Conservation (phyloP, 2,329 filamentous ascomycete species). For the Pseudocercospora fuligena region DNA sequence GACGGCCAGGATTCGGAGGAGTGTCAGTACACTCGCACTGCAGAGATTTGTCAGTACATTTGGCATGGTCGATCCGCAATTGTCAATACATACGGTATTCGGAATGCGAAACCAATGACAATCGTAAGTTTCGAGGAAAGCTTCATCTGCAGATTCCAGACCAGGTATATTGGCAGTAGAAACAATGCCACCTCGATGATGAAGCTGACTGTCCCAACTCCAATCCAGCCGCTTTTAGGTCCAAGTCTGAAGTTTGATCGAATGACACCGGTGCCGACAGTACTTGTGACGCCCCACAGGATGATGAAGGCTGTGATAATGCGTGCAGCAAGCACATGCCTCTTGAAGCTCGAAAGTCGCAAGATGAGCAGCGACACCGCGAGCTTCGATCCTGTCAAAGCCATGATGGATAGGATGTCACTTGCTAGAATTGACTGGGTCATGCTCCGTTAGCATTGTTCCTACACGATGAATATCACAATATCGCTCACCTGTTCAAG, state of each 20-base stretch:
- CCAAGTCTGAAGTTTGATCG: neutral
- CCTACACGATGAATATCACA: neutral
- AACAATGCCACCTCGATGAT: slow-evolving; percentile 21
- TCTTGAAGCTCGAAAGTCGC: slow-evolving; percentile 25
- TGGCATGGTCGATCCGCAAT: neutral
- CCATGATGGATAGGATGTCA: slow-evolving; percentile 20
- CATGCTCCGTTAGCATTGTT: neutral
- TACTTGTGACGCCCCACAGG: slow-evolving; percentile 15
- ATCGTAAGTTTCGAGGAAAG: slow-evolving; percentile 23
- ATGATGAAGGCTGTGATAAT: slow-evolving; percentile 18
- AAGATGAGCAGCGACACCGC: slow-evolving; percentile 25
- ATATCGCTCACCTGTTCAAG: neutral
- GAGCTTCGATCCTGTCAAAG: slow-evolving; percentile 24
- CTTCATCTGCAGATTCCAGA: slow-evolving; percentile 23
- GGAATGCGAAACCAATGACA: slow-evolving; percentile 25
- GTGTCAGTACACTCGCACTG: slow-evolving; percentile 19
- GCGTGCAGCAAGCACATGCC: slow-evolving; percentile 18
- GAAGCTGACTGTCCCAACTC: slow-evolving; percentile 22
- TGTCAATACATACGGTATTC: slow-evolving; percentile 21
- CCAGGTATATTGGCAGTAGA: slow-evolving; percentile 22
- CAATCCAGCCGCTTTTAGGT: slow-evolving; percentile 20
- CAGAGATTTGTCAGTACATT: neutral
- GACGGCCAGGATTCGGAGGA: slow-evolving; percentile 20
- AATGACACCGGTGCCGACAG: slow-evolving; percentile 1
- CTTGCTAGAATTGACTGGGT: slow-evolving; percentile 17